Base-by-base conservation (phyloP, 2,329 filamentous ascomycete species). In the Monosporascus sp. region DNA sequence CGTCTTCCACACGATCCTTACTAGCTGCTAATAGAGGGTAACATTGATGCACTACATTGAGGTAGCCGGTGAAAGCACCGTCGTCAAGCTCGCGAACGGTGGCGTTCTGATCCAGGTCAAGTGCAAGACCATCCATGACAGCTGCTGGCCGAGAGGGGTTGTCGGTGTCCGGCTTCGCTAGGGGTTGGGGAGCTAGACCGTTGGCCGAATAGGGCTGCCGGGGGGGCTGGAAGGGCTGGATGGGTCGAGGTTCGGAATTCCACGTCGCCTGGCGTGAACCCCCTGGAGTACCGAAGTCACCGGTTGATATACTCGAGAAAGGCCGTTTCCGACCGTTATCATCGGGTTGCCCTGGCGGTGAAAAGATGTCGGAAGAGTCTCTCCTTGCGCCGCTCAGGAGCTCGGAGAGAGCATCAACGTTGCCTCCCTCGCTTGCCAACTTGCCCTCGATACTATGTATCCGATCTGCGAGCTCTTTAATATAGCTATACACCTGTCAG, bases 391-490 rank as follows among this genome's bases (percentile, higher is more conserved):
- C 56, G 17, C 63, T 64, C 4, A 72, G 63, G 19, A 73, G 59
- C 27, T 80, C 77, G 19, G 58, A 59, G n/a, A 79, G 69, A n/a
- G 72, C 69, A 51, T 77, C 75, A 51, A 75, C 71, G 41, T 69
- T 74, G 53, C 70, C 64, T 41, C 63, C 72, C 55, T 81, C 78
- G 8, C 74, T 77, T 41, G 79, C 81, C 53, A 94, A 83, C 65
- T 90, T 88, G 59, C 86, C 88, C 67, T 96, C 91, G 46, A 96
- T 86, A 44, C 82, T 86, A 63, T 92, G 85, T 55, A 96, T 84
- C 26, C 91, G 80, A 66, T 96, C 91, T 24, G 91, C 90, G 22
- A 96, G 80, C 69, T 96, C 91, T 68, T 95, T 96, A 68, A 96
- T 96, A 63, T 96, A 96, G 79, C 40, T 43, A 16, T 14, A 24